Evolutionary conservation across 306 rosid genomes (phyloP).

Genomic region (Oxytropis ochrocephala): DNA sequence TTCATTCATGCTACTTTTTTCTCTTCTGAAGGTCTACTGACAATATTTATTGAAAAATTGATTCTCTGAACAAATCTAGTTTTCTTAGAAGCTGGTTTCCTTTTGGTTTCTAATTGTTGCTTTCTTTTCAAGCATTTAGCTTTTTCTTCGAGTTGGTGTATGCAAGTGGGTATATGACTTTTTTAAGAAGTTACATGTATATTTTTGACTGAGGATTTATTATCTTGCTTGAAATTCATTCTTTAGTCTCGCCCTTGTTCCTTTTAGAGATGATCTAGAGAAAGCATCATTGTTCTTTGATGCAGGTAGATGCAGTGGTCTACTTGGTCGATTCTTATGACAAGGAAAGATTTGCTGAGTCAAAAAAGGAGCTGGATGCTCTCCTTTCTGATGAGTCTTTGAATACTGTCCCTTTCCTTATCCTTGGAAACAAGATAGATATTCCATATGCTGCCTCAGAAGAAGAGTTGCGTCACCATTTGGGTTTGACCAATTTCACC

Average conservation of each 20-base stretch:
- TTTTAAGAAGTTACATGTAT: not conserved
- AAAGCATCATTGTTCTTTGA: not conserved
- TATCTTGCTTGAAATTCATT: not conserved
- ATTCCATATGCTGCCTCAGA: slow-evolving; percentile 73
- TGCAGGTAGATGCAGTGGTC: slow-evolving; percentile 72
- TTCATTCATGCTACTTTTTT: slow-evolving; percentile 37
- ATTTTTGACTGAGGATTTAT: not conserved
- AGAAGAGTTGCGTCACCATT: slow-evolving; percentile 61
- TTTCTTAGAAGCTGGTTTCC: not conserved
- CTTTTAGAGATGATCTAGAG: not conserved
- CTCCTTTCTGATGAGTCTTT: slow-evolving; percentile 61
- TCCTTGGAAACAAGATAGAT: slow-evolving; percentile 77
- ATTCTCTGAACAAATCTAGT: not conserved
- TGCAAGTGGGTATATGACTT: not conserved
- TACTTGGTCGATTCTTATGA: slow-evolving; percentile 65
- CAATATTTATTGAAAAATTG: slow-evolving; percentile 16
- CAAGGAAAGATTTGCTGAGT: slow-evolving; percentile 68
- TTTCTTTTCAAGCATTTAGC: not conserved
- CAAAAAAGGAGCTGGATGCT: slow-evolving; percentile 67
- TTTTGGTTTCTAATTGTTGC: not conserved
- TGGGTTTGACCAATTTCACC: slow-evolving; percentile 69
- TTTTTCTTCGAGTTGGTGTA: not conserved
- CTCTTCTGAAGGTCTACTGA: slow-evolving; percentile 25
- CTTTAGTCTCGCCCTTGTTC: not conserved
- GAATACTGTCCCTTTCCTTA: slow-evolving; percentile 54